Conservation (phyloP, 441 rosid genomes). For the Dalechampia spathulata region DNA sequence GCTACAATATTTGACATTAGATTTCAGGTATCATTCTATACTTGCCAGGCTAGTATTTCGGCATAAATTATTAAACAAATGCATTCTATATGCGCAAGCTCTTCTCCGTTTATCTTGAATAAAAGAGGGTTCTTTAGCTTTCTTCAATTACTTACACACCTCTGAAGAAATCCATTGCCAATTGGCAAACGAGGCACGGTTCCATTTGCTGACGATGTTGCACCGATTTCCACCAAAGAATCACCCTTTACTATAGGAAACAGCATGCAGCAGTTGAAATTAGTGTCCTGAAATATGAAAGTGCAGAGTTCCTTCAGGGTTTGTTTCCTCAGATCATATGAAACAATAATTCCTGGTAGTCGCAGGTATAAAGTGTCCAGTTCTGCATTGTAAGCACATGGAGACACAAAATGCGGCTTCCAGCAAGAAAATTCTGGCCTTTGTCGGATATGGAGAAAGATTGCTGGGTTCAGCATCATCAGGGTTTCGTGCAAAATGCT, state of each 20-base stretch:
- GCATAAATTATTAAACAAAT: too few relatives aligned
- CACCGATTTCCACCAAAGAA: neutral
- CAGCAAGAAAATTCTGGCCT: neutral
- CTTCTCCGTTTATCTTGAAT: neutral
- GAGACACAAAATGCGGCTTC: slow-evolving; percentile 5
- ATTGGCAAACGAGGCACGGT: neutral
- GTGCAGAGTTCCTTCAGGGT: neutral
- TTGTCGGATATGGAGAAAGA: neutral
- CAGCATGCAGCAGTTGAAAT: neutral
- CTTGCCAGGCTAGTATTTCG: too few relatives aligned
- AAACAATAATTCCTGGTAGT: neutral
- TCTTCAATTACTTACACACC: too few relatives aligned
- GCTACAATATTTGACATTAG: too few relatives aligned
- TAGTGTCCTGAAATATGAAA: neutral
- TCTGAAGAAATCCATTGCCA: neutral
- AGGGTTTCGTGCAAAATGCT: neutral
- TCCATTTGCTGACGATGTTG: neutral
- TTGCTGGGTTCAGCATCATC: neutral
- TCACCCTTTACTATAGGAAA: neutral
- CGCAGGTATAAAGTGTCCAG: neutral
- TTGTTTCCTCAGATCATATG: neutral
- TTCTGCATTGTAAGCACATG: slow-evolving; percentile 1
- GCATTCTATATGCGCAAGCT: too few relatives aligned
- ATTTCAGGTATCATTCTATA: too few relatives aligned
- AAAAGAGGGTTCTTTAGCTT: neutral